Evolutionary conservation across 768 basidiomycete species (phyloP).

Genomic region (Mycena amicta): DNA sequence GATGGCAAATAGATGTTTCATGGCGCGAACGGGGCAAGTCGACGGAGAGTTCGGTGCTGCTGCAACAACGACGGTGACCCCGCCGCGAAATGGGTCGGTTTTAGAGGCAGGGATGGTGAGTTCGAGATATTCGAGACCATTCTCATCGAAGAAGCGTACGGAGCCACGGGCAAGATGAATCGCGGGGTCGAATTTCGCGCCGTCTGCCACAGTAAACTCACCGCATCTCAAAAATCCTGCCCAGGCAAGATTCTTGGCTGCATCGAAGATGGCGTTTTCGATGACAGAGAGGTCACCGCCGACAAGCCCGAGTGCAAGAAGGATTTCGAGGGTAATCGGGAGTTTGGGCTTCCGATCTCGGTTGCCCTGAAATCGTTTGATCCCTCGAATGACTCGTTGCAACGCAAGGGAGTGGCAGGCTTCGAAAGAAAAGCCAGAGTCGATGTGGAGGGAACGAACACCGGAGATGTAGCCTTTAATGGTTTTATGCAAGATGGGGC

Average conservation of each 20-base stretch:
- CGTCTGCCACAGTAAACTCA: slow-evolving; percentile 16
- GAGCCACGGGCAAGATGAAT: slow-evolving; percentile 21
- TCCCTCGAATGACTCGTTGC: slow-evolving; percentile 33
- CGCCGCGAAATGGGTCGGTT: slow-evolving; percentile 33
- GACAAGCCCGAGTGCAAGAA: slow-evolving; percentile 7
- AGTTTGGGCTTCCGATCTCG: slow-evolving; percentile 25
- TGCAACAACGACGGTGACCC: slow-evolving; percentile 27
- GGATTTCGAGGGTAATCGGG: slow-evolving; percentile 30
- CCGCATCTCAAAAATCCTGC: slow-evolving; percentile 18
- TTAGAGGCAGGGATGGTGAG: slow-evolving; percentile 33
- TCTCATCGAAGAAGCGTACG: slow-evolving; percentile 25
- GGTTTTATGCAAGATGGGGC: slow-evolving; percentile 2
- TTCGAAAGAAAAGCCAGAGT: slow-evolving; percentile 30
- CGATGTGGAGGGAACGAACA: slow-evolving; percentile 34
- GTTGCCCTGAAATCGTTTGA: slow-evolving; percentile 35
- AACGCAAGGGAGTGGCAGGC: slow-evolving; percentile 30
- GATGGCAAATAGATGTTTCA: slow-evolving; percentile 3
- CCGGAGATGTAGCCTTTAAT: slow-evolving; percentile 24
- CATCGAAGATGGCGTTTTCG: slow-evolving; percentile 15
- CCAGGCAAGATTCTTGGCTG: slow-evolving; percentile 20
- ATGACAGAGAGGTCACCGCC: not conserved
- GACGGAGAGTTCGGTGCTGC: slow-evolving; percentile 16
- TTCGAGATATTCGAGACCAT: slow-evolving; percentile 15
- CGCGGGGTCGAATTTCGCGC: slow-evolving; percentile 14
- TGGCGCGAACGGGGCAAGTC: slow-evolving; percentile 9